A percentile compares a stretch with the other conserved stretches of the same genome.
Conservation (phyloP, 805 yeast genomes). For the Candida mattraensis region DNA sequence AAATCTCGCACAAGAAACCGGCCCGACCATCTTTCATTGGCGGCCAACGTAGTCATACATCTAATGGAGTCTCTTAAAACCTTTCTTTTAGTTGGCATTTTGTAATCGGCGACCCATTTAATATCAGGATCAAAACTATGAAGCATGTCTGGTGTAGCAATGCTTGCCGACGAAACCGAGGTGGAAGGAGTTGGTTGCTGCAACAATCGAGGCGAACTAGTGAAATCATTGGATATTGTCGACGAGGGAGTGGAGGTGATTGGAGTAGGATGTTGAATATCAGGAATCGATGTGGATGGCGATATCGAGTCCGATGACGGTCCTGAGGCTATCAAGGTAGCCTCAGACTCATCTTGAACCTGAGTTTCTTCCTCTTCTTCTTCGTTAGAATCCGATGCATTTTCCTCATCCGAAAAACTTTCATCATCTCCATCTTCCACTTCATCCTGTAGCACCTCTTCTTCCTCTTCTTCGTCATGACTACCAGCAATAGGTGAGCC, state of each 20-base stretch:
- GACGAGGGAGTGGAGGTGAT: constrained; percentile 8
- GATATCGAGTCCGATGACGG: constrained; percentile 10
- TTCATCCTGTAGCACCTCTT: constrained; percentile 8
- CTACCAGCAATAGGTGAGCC: constrained; percentile 20
- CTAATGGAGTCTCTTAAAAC: constrained; percentile 33
- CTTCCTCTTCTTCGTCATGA: constrained; percentile 24
- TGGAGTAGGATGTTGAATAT: constrained; percentile 2
- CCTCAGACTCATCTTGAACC: constrained; percentile 23
- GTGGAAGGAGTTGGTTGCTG: constrained; percentile 14
- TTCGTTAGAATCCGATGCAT: too few relatives aligned
- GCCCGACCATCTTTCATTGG: constrained; percentile 38
- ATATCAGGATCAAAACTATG: constrained; percentile 5
- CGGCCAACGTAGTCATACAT: constrained; percentile 34
- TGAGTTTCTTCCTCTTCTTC: constrained; percentile 14
- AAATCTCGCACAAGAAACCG: constrained; percentile 29
- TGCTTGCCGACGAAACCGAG: constrained; percentile 9
- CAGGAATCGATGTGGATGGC: neutral
- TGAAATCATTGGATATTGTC: constrained; percentile 6
- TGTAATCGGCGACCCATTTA: constrained; percentile 11
- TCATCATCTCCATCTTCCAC: constrained; percentile 21
- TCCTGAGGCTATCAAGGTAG: constrained; percentile 9
- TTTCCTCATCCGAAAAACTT: too few relatives aligned
- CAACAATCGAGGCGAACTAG: constrained; percentile 6
- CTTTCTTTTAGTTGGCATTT: constrained; percentile 26
- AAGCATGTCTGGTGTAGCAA: neutral